A percentile compares a stretch with the other conserved stretches of the same genome.
Evolutionary conservation across 495 filamentous ascomycete species (phyloP).

Genomic region (Achaetomiella virescens): DNA sequence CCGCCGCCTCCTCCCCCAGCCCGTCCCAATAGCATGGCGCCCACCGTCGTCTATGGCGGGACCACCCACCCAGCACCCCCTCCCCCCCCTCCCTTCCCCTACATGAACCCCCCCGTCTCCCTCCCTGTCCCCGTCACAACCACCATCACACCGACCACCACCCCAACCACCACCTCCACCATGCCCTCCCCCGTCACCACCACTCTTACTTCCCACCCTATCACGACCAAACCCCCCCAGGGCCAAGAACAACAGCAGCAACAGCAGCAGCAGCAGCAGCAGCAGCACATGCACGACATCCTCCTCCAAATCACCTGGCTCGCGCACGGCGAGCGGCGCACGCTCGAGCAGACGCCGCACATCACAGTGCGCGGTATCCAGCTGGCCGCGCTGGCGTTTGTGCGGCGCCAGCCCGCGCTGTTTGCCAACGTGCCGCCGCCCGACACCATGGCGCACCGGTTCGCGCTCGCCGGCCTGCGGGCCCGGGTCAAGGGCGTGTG

Average conservation of each 20-base stretch:
- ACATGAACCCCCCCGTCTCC: background rate
- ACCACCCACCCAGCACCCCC: background rate
- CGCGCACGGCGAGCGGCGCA: conserved; percentile 25
- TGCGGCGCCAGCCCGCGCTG: conserved; percentile 12
- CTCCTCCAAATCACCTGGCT: conserved; percentile 29
- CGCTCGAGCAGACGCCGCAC: conserved; percentile 16
- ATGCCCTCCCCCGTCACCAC: background rate
- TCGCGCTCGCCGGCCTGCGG: conserved; percentile 6
- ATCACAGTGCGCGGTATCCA: conserved; percentile 19
- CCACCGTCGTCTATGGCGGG: background rate
- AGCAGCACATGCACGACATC: conserved; percentile 6
- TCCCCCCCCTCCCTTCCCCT: background rate
- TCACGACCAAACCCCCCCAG: background rate
- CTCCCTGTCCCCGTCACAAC: background rate
- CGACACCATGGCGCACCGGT: background rate
- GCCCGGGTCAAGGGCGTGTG: conserved; percentile 21
- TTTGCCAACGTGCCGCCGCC: conserved; percentile 7
- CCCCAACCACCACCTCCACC: background rate
- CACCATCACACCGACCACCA: background rate
- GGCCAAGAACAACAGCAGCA: no score
- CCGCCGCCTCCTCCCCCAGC: background rate
- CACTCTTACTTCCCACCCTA: background rate
- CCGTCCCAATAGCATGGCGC: background rate
- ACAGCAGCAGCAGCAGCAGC: background rate
- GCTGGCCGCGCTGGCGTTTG: conserved; percentile 23